Conservation (phyloP, 2,329 filamentous ascomycete genomes). For the Zymoseptoria ardabiliae region DNA sequence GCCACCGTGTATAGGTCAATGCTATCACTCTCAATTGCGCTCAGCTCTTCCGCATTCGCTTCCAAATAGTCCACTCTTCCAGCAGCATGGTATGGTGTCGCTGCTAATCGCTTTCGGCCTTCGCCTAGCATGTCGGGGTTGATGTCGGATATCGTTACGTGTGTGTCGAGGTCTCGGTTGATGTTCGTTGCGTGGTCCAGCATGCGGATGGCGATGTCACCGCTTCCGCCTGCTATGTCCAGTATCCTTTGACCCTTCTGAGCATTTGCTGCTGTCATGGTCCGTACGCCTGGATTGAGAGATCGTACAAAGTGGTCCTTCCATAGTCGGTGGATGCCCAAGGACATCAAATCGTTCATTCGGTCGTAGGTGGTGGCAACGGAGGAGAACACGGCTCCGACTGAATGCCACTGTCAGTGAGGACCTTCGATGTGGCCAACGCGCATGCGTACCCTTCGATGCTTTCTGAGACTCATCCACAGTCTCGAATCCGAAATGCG, state of each 20-base stretch:
- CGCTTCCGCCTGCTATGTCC: conserved; percentile 93
- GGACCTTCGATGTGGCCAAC: neutral
- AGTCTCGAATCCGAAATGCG: conserved; percentile 87
- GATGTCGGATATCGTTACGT: conserved; percentile 90
- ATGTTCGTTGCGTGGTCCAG: conserved; percentile 77
- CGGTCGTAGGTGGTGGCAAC: conserved; percentile 91
- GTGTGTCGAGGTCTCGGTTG: conserved; percentile 71
- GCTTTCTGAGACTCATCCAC: conserved; percentile 75
- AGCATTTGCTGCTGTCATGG: conserved; percentile 31
- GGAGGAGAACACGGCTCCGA: conserved; percentile 86
- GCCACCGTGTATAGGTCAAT: conserved; percentile 95
- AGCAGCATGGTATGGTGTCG: conserved; percentile 52
- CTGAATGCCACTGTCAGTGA: conserved; percentile 35
- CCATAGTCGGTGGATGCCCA: conserved; percentile 94
- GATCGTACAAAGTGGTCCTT: conserved; percentile 93
- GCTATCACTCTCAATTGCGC: conserved; percentile 57
- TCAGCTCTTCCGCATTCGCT: conserved; percentile 78
- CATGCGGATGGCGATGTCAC: conserved; percentile 95
- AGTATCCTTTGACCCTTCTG: conserved; percentile 63
- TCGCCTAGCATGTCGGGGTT: conserved; percentile 92
- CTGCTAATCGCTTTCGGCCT: conserved; percentile 67
- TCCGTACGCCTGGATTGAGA: conserved; percentile 68
- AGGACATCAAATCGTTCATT: conserved; percentile 99
- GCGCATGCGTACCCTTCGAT: conserved; percentile 44
- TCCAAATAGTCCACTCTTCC: conserved; percentile 65